These are phyloP conservation scores for Yamadazyma conglobata DNA, from an alignment of 1,139 yeast species.

Conservation along the genomic window DNA sequence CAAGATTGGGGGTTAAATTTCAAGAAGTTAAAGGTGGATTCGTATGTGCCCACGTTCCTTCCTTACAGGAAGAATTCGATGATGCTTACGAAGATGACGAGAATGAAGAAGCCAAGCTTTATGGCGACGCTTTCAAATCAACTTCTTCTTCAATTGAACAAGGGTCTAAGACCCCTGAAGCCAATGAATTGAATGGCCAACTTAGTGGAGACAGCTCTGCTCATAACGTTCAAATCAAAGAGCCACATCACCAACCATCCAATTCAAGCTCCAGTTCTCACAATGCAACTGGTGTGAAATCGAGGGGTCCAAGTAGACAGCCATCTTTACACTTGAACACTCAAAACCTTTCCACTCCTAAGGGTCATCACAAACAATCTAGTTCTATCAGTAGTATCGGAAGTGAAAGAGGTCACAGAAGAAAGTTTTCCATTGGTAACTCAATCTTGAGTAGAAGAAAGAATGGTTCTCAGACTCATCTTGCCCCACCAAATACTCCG, in stretches of 20 bases:
- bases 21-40: slow-evolving; percentile 95
- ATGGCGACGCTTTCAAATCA: slow-evolving; percentile 44
- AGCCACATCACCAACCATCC: background rate
- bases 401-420: slow-evolving; percentile 42
- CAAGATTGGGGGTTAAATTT: slow-evolving; percentile 72
- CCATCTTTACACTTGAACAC: slow-evolving; percentile 37
- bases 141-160: slow-evolving; percentile 32
- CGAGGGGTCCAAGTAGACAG: slow-evolving; percentile 33
- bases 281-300: slow-evolving; percentile 7
- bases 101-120: slow-evolving; percentile 33
- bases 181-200: slow-evolving; percentile 5
- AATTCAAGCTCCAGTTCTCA: slow-evolving; percentile 1
- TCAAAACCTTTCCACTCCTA: slow-evolving; percentile 18
- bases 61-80: slow-evolving; percentile 25
- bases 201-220: background rate
- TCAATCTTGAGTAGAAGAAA: slow-evolving; percentile 45
- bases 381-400: slow-evolving; percentile 17
- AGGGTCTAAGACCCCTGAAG: slow-evolving; percentile 28
- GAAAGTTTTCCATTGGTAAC: slow-evolving; percentile 64
- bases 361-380: slow-evolving; percentile 23
- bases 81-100: slow-evolving; percentile 23
- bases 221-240: slow-evolving; percentile 3
- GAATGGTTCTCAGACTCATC: slow-evolving; percentile 45
- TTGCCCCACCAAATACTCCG: slow-evolving; percentile 50
- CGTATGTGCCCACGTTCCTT: slow-evolving; percentile 71